Conservation (phyloP, 1,284 basidiomycete genomes). For the Ustilago hordei region DNA sequence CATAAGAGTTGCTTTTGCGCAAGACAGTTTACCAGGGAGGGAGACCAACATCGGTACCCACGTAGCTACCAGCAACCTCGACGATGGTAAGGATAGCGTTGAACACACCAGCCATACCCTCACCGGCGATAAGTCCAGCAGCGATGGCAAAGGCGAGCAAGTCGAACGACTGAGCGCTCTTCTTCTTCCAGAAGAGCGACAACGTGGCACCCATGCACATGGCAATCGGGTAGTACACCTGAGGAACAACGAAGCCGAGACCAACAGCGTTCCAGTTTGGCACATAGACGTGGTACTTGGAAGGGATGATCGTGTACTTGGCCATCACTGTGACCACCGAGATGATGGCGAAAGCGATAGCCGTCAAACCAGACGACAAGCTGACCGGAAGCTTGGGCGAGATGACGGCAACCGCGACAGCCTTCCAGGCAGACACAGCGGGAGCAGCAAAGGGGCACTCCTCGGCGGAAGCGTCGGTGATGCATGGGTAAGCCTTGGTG, state of each 20-base stretch:
- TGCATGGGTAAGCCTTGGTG: slow-evolving; percentile 76
- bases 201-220: slow-evolving; percentile 66
- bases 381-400: slow-evolving; percentile 55
- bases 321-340: slow-evolving; percentile 73
- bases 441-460: slow-evolving; percentile 76
- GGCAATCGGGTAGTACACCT: slow-evolving; percentile 62
- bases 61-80: slow-evolving; percentile 39
- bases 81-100: slow-evolving; percentile 72
- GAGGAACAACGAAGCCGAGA: slow-evolving; percentile 74
- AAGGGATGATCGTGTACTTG: slow-evolving; percentile 74
- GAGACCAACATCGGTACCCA: slow-evolving; percentile 47
- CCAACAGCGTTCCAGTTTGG: slow-evolving; percentile 79
- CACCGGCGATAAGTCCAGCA: slow-evolving; percentile 77
- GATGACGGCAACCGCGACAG: slow-evolving; percentile 75
- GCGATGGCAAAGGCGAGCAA: slow-evolving; percentile 77
- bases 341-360: slow-evolving; percentile 74
- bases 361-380: slow-evolving; percentile 74
- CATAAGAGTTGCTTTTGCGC: slow-evolving; percentile 12
- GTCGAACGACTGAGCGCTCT: slow-evolving; percentile 69
- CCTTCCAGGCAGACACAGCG: slow-evolving; percentile 76
- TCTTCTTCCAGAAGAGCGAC: slow-evolving; percentile 72
- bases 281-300: slow-evolving; percentile 74
- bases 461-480: slow-evolving; percentile 70
- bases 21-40: slow-evolving; percentile 51
- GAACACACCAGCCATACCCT: slow-evolving; percentile 78